Evolutionary conservation across 2,329 filamentous ascomycete species (phyloP).

Genomic region (Diaporthe batatas): DNA sequence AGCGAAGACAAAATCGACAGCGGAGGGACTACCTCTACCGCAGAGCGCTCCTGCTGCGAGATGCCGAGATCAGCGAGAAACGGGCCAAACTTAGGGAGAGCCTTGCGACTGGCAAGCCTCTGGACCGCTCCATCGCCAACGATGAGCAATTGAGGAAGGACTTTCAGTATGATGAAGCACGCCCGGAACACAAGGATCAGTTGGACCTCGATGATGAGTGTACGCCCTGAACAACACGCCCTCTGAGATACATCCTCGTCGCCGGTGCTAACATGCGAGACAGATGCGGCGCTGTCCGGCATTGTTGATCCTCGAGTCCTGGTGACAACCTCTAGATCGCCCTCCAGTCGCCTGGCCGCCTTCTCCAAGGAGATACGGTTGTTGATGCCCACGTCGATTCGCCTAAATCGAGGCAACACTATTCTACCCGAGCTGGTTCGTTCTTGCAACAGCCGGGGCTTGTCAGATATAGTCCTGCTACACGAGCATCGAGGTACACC

Average conservation of each 20-base stretch:
- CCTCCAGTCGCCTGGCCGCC: conserved; percentile 84
- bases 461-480: conserved; percentile 87
- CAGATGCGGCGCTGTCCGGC: conserved; percentile 81
- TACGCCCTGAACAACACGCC: background rate
- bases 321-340: conserved; percentile 91
- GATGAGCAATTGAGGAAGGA: conserved; percentile 88
- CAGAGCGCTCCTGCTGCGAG: conserved; percentile 85
- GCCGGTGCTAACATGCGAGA: conserved; percentile 4
- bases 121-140: conserved; percentile 85
- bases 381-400: conserved; percentile 85
- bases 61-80: conserved; percentile 94
- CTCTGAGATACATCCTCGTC: background rate
- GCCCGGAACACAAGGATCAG: conserved; percentile 76
- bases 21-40: conserved; percentile 92
- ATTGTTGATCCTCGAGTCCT: conserved; percentile 90
- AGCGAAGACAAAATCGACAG: conserved; percentile 81
- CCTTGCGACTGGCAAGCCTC: conserved; percentile 87
- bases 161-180: conserved; percentile 93
- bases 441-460: conserved; percentile 82
- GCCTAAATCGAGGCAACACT: conserved; percentile 91
- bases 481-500: conserved; percentile 95
- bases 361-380: conserved; percentile 84
- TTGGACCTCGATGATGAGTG: conserved; percentile 91
- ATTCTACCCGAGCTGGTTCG: conserved; percentile 87
- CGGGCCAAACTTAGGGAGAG: conserved; percentile 88